Evolutionary conservation across 2,329 filamentous ascomycete genomes (phyloP), one percentile per base, ranked within the genome.

Genomic region (Fusarium sp.): DNA sequence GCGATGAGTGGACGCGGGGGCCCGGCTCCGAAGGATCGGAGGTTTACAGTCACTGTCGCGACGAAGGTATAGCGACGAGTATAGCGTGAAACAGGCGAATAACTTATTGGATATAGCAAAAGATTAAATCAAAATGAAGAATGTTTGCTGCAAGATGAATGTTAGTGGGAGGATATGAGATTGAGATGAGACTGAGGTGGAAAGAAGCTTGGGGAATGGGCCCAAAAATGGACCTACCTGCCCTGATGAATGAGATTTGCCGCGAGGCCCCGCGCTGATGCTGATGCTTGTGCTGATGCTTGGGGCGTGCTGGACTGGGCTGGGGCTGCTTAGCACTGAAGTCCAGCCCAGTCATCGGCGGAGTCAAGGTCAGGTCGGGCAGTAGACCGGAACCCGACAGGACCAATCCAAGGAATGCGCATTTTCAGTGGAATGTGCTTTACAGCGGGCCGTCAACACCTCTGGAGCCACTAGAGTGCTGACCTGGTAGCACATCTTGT

Each of bases 201-300:
- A 65, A 33, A 33, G 58, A 71, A 48, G 45, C 37, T 54, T 59
- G 46, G 67, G 60, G 70, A 66, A 65, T 52, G 74, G 66, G 73
- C 46, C 64, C 55, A 42, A 68, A 62, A 66, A 66, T 54, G 66
- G 64, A 39, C 33, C 33, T 54, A 54, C 33, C 49, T 29, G 49
- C 49, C 49, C 49, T 54, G 49, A 69, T 69, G 64, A 65, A 76
- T 69, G 74, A 76, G 74, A 76, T 75, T 75, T 76, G 69, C 74
- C 66, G 66, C 71, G 68, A 35, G 63, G 70, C 70, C 71, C 70
- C 70, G 70, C 70, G 70, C 64, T 61, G 46, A 42, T 44, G 45
- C 39, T 37, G 60, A 46, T 48, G 61, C 31, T 60, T 57, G 38
- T 52, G 44, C 44, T 55, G 39, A 42, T 42, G 39, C 39, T 33